phyloP scores from a whole-genome alignment of 805 yeast genomes.

The Metschnikowia peoriensis region DNA sequence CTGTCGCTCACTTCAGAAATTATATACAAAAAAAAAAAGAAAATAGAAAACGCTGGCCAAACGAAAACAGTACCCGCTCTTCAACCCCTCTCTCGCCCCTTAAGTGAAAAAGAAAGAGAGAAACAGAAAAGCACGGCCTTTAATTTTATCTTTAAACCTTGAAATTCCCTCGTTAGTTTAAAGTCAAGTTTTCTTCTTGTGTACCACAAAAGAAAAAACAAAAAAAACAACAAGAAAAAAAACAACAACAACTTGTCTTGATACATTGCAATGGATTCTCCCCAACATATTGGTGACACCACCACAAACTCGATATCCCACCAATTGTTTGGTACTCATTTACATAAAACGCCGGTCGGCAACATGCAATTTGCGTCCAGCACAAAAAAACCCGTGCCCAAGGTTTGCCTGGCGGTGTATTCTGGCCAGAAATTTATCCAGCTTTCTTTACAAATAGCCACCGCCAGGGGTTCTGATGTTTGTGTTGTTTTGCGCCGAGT shows the following conservation, averaged over 20 bases:
- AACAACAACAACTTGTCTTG: too few relatives aligned
- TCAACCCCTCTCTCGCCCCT: too few relatives aligned
- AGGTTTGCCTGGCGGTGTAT: conserved; percentile 26
- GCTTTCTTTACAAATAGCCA: conserved; percentile 19
- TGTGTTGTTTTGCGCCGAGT: conserved; percentile 38
- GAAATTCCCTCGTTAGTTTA: too few relatives aligned
- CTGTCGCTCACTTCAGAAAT: too few relatives aligned
- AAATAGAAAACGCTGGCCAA: too few relatives aligned
- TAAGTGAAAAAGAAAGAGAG: too few relatives aligned
- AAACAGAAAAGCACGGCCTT: too few relatives aligned
- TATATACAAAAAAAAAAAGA: too few relatives aligned
- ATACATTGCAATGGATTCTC: conserved; percentile 36
- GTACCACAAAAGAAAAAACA: background rate
- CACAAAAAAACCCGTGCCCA: conserved; percentile 5
- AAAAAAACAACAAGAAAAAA: too few relatives aligned
- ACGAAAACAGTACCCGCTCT: too few relatives aligned
- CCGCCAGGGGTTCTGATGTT: background rate
- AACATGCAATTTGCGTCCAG: background rate
- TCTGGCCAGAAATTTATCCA: conserved; percentile 39
- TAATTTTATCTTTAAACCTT: too few relatives aligned
- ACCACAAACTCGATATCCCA: conserved; percentile 40
- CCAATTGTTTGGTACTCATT: conserved; percentile 36
- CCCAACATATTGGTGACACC: conserved; percentile 39
- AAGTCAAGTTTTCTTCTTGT: too few relatives aligned
- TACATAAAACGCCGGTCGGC: conserved; percentile 19